Base-by-base conservation (phyloP, 2,329 filamentous ascomycete species). In the Immersiporthe knoxdaviesiana region DNA sequence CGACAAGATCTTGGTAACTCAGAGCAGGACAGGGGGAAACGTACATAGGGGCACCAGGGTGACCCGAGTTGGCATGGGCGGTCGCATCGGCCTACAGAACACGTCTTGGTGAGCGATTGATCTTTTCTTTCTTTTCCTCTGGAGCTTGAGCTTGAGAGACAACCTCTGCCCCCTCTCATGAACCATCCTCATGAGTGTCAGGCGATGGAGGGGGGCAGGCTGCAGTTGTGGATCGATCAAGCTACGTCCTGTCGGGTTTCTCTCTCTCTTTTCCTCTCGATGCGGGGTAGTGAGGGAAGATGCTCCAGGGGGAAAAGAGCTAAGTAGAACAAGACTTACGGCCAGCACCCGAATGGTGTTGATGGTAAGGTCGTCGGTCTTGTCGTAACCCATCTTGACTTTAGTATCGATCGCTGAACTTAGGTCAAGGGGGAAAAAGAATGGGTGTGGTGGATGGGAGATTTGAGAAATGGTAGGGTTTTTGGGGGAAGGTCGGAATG, bases 331-430 rank as follows among this genome's bases (percentile, higher is more conserved):
- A 12, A 68, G 72, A 91, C 94, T 83, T 91, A 98, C 96, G 81
- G 96, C 94, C 77, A 99, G 89, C 80, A 93, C 84, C 82, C 96
- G 93, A 87, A 99, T 98, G 83, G 95, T 97, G 91, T 98, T 98
- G 86, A 99, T 93, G 80, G 93, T 92, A 84, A 94, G 89, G 87
- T 91, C 86, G 83, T 99, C 96, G 79, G 90, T 82, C 78, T 98
- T 92, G 81, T 88, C 87, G 88, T 92, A 97, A 82, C 90, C 90
- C 95, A 98, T 98, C 82, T 79, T 89, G 68, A 56, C 62, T 62
- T 21, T 8, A 5, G 35, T 27, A 62, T 62, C 59, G 35, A 37
- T 21, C 44, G 14, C 11, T 44, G 12, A 82, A 80, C 83, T 79
- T 44, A 37, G 37, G 37, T 24, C 35, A 41, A 27, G 21, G 24